These are phyloP conservation scores for Rhodotorula sphaerocarpa DNA, from an alignment of 768 basidiomycete genomes.

Conservation along the genomic window DNA sequence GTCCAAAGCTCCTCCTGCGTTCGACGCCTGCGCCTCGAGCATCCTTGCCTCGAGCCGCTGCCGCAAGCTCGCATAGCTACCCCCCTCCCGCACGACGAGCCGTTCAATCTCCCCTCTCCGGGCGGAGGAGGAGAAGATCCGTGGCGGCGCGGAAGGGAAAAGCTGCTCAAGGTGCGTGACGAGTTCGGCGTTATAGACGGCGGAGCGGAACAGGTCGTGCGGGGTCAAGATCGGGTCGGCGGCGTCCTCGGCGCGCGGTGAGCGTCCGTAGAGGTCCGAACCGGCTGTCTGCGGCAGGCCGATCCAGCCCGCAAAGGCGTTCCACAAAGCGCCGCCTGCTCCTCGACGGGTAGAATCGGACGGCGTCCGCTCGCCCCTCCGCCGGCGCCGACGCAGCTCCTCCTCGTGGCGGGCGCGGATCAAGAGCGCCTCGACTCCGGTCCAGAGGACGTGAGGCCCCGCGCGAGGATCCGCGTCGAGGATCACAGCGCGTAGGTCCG, in stretches of 20 bases:
- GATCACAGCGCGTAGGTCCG: background rate
- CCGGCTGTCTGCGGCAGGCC: no score
- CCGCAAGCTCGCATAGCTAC: background rate
- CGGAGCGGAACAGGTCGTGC: constrained; percentile 7
- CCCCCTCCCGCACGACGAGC: background rate
- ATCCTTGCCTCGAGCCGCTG: background rate
- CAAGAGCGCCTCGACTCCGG: no score
- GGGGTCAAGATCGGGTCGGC: constrained; percentile 4
- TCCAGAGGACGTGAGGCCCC: no score
- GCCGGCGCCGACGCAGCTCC: no score
- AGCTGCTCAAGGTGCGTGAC: background rate
- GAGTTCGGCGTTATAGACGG: background rate
- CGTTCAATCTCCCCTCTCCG: background rate
- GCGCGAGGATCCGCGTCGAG: background rate
- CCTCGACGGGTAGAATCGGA: no score
- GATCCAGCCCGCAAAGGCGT: background rate
- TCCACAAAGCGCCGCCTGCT: no score
- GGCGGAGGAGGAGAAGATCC: no score
- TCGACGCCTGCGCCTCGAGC: background rate
- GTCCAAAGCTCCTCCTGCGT: no score
- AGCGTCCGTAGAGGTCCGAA: no score
- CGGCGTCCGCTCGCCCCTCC: background rate
- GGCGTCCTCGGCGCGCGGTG: background rate
- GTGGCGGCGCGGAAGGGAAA: background rate
- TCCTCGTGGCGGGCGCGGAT: no score